phyloP scores from a whole-genome alignment of 768 basidiomycete species.

The Daedaleopsis sinensis region DNA sequence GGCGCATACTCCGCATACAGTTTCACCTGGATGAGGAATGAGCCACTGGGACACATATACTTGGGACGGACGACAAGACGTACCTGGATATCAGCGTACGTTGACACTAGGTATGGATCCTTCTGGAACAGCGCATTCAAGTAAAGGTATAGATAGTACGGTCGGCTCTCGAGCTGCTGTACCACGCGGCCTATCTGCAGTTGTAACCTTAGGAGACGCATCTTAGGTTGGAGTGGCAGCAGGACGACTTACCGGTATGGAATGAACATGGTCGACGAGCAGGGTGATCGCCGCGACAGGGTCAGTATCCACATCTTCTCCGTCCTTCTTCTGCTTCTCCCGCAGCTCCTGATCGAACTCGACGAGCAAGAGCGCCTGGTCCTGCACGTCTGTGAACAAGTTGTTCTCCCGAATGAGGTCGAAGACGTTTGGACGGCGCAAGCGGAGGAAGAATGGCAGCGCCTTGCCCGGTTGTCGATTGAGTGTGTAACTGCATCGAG shows the following conservation, averaged over 20 bases:
- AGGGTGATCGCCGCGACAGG: conserved; percentile 82
- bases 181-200: conserved; percentile 88
- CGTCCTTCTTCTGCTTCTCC: conserved; percentile 52
- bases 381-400: conserved; percentile 92
- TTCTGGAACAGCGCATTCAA: conserved; percentile 88
- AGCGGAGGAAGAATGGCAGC: conserved; percentile 83
- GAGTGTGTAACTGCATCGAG: conserved; percentile 62
- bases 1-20: conserved; percentile 91
- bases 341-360: conserved; percentile 93
- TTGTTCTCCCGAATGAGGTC: conserved; percentile 93
- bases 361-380: conserved; percentile 89
- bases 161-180: conserved; percentile 74
- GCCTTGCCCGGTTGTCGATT: conserved; percentile 96
- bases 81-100: conserved; percentile 86
- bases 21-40: conserved; percentile 56
- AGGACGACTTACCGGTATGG: conserved; percentile 76
- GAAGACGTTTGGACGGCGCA: conserved; percentile 89
- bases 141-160: conserved; percentile 89
- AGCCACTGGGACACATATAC: neutral
- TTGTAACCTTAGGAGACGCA: neutral
- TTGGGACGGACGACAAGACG: conserved; percentile 8
- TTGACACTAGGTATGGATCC: conserved; percentile 77
- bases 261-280: conserved; percentile 92
- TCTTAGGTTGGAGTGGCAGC: neutral
- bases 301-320: conserved; percentile 40